Conservation (phyloP, 2,329 filamentous ascomycete species). For the Aureobasidium sp. region DNA sequence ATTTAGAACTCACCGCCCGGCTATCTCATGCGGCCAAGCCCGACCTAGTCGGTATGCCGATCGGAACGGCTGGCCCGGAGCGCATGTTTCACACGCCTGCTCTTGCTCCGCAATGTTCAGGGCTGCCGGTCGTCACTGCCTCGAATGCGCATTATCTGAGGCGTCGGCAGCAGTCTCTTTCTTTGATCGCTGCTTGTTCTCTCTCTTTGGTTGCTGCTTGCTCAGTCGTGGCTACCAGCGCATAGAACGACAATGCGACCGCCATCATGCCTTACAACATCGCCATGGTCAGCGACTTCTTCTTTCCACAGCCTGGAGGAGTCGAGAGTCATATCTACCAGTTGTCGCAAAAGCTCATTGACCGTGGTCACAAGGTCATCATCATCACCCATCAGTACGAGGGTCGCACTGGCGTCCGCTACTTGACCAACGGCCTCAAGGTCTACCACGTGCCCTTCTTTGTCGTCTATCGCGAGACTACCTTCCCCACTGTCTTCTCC, state of each 20-base stretch:
- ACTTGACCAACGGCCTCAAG: slow-evolving; percentile 94
- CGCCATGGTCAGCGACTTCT: slow-evolving; percentile 97
- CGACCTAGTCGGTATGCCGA: slow-evolving; percentile 9
- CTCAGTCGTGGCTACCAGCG: not conserved
- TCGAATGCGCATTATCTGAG: not conserved
- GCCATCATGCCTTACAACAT: slow-evolving; percentile 60
- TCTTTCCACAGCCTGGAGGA: slow-evolving; percentile 93
- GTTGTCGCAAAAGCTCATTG: slow-evolving; percentile 88
- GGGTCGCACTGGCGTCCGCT: slow-evolving; percentile 83
- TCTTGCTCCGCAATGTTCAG: not conserved
- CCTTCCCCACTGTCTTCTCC: slow-evolving; percentile 94
- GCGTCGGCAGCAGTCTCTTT: too few species aligned
- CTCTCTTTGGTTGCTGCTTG: not conserved
- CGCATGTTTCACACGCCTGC: too few species aligned
- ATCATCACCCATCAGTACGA: slow-evolving; percentile 95
- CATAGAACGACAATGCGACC: not conserved
- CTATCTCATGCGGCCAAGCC: not conserved
- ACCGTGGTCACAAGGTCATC: slow-evolving; percentile 95
- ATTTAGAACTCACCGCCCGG: not conserved
- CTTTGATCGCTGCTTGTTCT: too few species aligned
- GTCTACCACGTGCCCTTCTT: slow-evolving; percentile 97
- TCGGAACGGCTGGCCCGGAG: not conserved
- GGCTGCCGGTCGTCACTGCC: not conserved
- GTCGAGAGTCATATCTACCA: slow-evolving; percentile 99
- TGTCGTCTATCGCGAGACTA: slow-evolving; percentile 87